Conservation (phyloP, 345 rosid species). For the Ricinus communis region DNA sequence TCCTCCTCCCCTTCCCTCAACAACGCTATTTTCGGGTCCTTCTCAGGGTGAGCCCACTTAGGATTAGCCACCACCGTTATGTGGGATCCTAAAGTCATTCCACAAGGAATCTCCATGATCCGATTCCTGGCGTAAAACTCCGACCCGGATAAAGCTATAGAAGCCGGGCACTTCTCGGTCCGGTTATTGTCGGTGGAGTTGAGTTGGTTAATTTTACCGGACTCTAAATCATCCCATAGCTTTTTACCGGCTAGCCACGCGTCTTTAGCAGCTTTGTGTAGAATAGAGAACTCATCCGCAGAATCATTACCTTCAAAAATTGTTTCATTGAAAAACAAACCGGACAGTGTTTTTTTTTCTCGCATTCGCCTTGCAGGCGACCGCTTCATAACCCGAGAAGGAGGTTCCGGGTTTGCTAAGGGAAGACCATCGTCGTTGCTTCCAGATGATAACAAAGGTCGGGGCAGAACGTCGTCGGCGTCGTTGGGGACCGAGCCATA, state of each 20-base stretch:
- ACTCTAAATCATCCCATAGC: conserved; percentile 66
- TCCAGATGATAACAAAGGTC: conserved; percentile 30
- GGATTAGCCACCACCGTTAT: conserved; percentile 80
- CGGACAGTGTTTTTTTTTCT: conserved; percentile 11
- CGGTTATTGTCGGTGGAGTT: background rate
- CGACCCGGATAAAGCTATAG: conserved; percentile 59
- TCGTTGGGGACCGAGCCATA: conserved; percentile 28
- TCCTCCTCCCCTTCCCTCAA: conserved; percentile 50
- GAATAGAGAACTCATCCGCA: conserved; percentile 33
- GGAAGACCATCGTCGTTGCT: conserved; percentile 4
- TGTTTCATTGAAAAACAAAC: conserved; percentile 25
- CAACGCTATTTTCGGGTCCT: conserved; percentile 52
- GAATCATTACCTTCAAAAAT: conserved; percentile 16
- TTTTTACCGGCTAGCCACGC: conserved; percentile 73
- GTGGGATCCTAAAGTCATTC: conserved; percentile 82
- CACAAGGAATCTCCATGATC: conserved; percentile 77
- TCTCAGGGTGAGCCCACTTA: conserved; percentile 55
- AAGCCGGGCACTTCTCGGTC: conserved; percentile 49
- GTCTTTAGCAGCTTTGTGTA: conserved; percentile 63
- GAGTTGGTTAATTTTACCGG: conserved; percentile 41
- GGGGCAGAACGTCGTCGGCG: conserved; percentile 39
- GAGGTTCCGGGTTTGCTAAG: background rate
- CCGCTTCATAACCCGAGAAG: background rate
- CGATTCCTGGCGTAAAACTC: conserved; percentile 43
- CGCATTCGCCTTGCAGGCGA: conserved; percentile 22